Percentiles rank a stretch among this genome's conserved stretches.
Evolutionary conservation across 371 early-diverging fungal species (phyloP).

Genomic region (Apophysomyces ossiformis): DNA sequence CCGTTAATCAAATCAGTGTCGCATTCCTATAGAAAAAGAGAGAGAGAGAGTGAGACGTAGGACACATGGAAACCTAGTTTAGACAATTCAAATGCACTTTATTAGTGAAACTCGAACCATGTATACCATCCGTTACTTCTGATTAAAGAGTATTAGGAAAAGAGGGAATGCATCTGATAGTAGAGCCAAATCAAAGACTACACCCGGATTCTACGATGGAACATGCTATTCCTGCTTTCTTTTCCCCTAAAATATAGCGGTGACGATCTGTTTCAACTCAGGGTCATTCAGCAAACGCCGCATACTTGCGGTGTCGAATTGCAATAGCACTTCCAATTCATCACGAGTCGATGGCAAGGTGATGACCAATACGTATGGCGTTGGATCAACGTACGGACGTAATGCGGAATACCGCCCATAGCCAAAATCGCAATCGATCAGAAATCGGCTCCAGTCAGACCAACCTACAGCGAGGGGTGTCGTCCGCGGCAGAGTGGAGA

Average conservation of each 20-base stretch:
- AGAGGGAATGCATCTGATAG: neutral
- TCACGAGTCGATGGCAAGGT: conserved; percentile 14
- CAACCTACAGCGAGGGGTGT: conserved; percentile 17
- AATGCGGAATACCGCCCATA: conserved; percentile 13
- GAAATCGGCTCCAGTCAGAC: conserved; percentile 26
- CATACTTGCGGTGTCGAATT: conserved; percentile 17
- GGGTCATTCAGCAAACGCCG: conserved; percentile 18
- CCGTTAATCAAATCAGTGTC: too few relatives aligned
- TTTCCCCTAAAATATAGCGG: neutral
- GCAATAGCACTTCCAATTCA: conserved; percentile 16
- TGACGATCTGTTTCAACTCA: conserved; percentile 15
- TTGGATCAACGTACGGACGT: conserved; percentile 22
- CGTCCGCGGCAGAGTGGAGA: conserved; percentile 12
- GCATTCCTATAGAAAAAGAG: too few relatives aligned
- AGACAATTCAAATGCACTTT: too few relatives aligned
- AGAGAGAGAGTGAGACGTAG: too few relatives aligned
- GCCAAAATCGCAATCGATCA: conserved; percentile 13
- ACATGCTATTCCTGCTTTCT: neutral
- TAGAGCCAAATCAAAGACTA: neutral
- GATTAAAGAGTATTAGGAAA: too few relatives aligned
- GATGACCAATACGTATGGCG: conserved; percentile 18
- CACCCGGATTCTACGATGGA: neutral
- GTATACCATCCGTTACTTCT: too few relatives aligned
- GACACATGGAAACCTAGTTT: too few relatives aligned
- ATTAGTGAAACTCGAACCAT: too few relatives aligned